phyloP scores from a whole-genome alignment of 23 red algal genomes.

The Gracilaria vermiculophylla region DNA sequence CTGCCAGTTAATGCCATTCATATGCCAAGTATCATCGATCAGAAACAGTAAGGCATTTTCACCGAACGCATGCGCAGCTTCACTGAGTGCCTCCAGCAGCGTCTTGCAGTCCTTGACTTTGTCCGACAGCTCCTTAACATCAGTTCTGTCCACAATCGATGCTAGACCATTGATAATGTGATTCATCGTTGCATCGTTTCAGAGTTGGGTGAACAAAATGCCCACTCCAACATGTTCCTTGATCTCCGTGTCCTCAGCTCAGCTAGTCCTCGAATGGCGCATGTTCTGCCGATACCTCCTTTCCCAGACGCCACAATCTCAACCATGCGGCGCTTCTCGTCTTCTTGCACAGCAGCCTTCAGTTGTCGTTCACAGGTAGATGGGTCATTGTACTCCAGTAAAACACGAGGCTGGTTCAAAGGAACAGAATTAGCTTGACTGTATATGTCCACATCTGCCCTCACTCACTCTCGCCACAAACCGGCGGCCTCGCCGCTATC shows the following conservation, averaged over 20 bases:
- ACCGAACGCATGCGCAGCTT: not conserved
- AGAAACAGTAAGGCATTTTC: not conserved
- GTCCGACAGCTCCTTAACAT: not conserved
- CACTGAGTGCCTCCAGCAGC: not conserved
- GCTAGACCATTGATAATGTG: not conserved
- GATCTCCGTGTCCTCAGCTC: not conserved
- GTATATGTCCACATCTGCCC: too few species aligned
- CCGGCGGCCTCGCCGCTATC: too few species aligned
- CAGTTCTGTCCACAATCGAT: not conserved
- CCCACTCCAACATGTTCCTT: not conserved
- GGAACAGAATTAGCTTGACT: too few species aligned
- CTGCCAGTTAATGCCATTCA: not conserved
- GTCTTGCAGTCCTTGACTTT: not conserved
- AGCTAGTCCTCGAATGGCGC: not conserved
- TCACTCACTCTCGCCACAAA: too few species aligned
- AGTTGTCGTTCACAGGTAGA: not conserved
- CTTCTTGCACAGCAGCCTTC: not conserved
- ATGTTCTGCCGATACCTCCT: conserved; percentile 2
- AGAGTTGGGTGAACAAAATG: not conserved
- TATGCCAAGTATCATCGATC: not conserved
- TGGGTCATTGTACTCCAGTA: too few species aligned
- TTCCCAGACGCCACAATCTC: not conserved
- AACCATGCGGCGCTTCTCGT: not conserved
- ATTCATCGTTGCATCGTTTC: not conserved
- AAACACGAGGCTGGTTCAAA: too few species aligned